These are phyloP conservation scores for Cunninghamia lanceolata DNA, from an alignment of 75 land plant genomes.

Conservation along the genomic window DNA sequence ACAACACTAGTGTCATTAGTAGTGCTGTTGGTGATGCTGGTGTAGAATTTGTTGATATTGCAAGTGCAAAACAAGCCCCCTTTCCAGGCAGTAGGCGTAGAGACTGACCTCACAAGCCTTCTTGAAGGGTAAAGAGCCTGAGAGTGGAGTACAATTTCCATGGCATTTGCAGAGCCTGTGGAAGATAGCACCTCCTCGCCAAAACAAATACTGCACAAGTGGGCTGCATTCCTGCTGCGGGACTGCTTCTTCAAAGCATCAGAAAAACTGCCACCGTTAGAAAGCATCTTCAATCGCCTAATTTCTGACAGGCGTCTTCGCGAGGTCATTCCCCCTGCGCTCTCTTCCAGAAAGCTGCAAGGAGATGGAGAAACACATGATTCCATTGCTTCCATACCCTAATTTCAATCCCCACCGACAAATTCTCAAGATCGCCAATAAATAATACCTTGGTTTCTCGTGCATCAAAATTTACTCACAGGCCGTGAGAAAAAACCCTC, in stretches of 20 bases:
- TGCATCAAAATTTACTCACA: neutral
- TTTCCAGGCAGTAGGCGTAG: conserved; percentile 5
- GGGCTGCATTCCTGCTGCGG: neutral
- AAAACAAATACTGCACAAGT: conserved; percentile 10
- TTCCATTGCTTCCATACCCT: neutral
- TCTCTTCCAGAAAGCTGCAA: neutral
- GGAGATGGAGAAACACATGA: neutral
- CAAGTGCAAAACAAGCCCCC: neutral
- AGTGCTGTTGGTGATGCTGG: neutral
- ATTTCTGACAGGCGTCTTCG: conserved; percentile 1
- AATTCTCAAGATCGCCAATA: neutral
- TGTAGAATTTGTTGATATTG: neutral
- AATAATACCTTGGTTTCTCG: neutral
- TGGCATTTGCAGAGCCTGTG: too few species aligned
- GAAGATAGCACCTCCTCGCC: neutral
- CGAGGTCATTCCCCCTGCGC: neutral
- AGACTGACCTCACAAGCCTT: conserved; percentile 1
- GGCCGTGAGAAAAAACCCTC: neutral
- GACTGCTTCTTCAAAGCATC: conserved; percentile 3
- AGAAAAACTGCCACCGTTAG: neutral
- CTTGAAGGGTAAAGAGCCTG: neutral
- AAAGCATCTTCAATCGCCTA: conserved; percentile 1
- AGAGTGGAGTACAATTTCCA: neutral
- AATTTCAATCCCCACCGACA: neutral
- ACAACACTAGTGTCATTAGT: neutral